Base-by-base conservation (phyloP, 306 rosid species). In the Glycine tomentella region DNA sequence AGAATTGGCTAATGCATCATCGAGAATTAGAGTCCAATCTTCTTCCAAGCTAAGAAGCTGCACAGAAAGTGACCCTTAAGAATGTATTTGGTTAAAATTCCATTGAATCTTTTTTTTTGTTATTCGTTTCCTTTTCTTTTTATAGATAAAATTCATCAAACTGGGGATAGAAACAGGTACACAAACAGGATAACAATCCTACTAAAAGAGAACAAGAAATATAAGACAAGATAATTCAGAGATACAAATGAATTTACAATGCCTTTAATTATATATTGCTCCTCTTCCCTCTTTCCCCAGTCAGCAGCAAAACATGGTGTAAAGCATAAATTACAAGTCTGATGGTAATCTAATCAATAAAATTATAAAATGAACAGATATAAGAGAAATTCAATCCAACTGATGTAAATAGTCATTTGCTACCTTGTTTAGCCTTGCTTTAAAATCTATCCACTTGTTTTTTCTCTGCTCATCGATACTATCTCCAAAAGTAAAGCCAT, bases 1-100 rank as follows among this genome's bases (percentile, higher is more conserved):
- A 53, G 98, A 95, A 82, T 95, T 95, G 67, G 98, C 94, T 70
- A 95, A 78, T 64, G 98, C 98, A 69, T 95, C 99, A 72, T 95
- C 99, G 36, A 95, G 93, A 87, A 93, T 85, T 68, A 95, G 85
- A 44, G 93, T 95, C 97, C 97, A 95, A 53, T 97, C 86, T 65
- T 89, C 87, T 81, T 89, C 96, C 87, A 95, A 87, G 70, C 87
- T 84, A 83, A 93, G 86, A 87, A 93, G 98, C 99, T 93, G 88
- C 88, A 90, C 50, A 42, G 25, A 31, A 45, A 31, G 36, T 40
- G 49, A 12, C 2, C 71, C 57, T 65, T 34, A 9, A 49, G 72
- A 52, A 79, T 61, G 65, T 15, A 40, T 51, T 55, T 55, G 36
- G 15, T 48, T 36, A 66, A 55, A 73, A 83, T 17, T 46, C 49